Evolutionary conservation across 805 yeast species (phyloP), one percentile per base, ranked within the genome.

Genomic region (Ogataea corticis): DNA sequence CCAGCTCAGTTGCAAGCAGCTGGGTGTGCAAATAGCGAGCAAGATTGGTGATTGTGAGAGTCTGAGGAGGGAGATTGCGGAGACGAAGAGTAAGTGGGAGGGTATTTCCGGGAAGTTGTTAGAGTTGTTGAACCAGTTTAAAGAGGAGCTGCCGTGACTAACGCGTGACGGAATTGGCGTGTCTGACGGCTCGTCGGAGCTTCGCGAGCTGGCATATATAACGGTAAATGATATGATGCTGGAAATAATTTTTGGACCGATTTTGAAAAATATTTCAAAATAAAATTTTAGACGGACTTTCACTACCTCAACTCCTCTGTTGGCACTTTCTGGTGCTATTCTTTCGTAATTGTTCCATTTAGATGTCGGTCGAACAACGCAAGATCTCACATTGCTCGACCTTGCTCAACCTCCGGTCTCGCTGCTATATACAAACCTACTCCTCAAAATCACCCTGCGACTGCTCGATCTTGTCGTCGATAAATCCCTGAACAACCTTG

Each of bases 401-500:
- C n/a, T n/a, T n/a, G n/a, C n/a, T n/a, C n/a, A n/a, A 14, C 6
- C 18, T 7, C 18, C 4, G 5, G 15, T 14, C 5, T 14, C 14
- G 16, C 9, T 7, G 5, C 9, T 14, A 31, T 14, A 14, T 6
- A 14, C 16, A 31, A 5, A 3, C 38, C 18, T 41, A 28, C 21
- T 35, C 45, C 38, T 50, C 51, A 34, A 39, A 48, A 19, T 47
- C 56, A 31, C 43, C 33, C 37, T 56, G 58, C 3, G 61, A 51
- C 42, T 53, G 55, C 33, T 50, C 45, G 27, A 65, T 51, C 50
- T 65, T 65, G 41, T 63, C 69, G 25, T 59, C 52, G 38, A 67
- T 59, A 37, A 66, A 62, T 37, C 63, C 64, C 52, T 67, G 66
- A 31, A 67, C 66, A 44, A 67, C 68, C 40, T 53, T 58, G 33